Base-by-base conservation (phyloP, 2,329 filamentous ascomycete genomes). In the Cladorrhinum sp. region DNA sequence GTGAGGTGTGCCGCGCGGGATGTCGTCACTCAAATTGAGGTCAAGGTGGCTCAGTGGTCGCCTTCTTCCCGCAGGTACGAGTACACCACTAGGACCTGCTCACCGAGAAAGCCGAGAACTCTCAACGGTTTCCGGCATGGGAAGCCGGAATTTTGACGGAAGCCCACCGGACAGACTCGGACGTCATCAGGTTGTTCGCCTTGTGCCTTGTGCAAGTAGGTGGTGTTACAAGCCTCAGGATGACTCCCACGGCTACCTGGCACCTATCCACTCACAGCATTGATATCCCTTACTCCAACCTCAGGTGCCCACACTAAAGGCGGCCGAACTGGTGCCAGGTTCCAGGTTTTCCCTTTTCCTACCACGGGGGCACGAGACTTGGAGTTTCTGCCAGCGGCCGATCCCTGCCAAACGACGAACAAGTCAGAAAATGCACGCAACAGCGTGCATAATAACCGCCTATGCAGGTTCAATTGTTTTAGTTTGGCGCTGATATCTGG, bases 11-110 rank as follows among this genome's bases (percentile, higher is more conserved):
- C 21, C 36, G 16, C 24, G n/a, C 52, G 36, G 48, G 58, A 56
- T 60, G 55, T 53, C 52, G 55, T 63, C 58, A 56, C 55, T 49
- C 20, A 51, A 16, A 2, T 51, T 18, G 16, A 36, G 12, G 18
- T 18, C 49, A 6, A 16, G 21, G 49, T 51, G 24, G 24, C 42
- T 46, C 42, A 46, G n/a, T 46, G 8, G n/a, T 46, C 18, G 42
- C 42, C 42, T 46, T 51, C 20, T 18, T 12, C 21, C 9, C 4
- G 23, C 21, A 51, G 49, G 20, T 51, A 51, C 49, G 49, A 51
- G 49, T 51, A 48, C 42, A 46, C n/a, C n/a, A 46, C 42, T 46
- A 20, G 42, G 18, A 7, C 16, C 16, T 10, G 18, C 16, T 46
- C 42, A 46, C 42, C 42, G 39, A 33, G 42, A 4, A 33, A 33